phyloP scores from a whole-genome alignment of 495 filamentous ascomycete species.

The Lophiostoma macrostomum region DNA sequence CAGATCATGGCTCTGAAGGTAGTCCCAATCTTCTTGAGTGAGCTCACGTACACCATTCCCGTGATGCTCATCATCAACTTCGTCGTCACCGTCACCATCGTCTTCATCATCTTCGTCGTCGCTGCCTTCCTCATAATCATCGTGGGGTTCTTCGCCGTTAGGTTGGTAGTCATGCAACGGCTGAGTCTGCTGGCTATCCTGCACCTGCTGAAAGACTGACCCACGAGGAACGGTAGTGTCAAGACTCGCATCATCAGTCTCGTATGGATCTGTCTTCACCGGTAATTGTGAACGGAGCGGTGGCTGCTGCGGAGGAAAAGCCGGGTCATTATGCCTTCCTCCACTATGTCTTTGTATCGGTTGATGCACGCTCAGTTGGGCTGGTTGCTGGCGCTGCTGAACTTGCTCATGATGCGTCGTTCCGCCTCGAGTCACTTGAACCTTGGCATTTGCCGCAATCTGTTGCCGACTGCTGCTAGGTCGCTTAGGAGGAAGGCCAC shows the following conservation, averaged over 20 bases:
- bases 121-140: conserved; percentile 8
- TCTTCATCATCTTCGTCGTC: conserved; percentile 6
- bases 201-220: conserved; percentile 3
- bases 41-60: not conserved
- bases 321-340: too few species aligned
- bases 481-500: not conserved
- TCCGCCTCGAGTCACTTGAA: not conserved
- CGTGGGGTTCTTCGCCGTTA: conserved; percentile 7
- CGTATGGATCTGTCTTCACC: conserved; percentile 23
- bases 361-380: not conserved
- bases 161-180: not conserved
- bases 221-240: conserved; percentile 27
- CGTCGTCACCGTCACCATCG: conserved; percentile 1
- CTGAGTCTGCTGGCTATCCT: conserved; percentile 11
- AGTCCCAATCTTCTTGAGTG: not conserved
- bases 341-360: too few species aligned
- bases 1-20: not conserved
- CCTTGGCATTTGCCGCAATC: conserved; percentile 12
- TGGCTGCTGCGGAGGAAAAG: not conserved
- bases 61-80: conserved; percentile 3
- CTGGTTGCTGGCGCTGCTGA: not conserved
- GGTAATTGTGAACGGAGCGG: not conserved
- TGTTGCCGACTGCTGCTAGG: not conserved
- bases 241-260: conserved; percentile 36
- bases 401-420: conserved; percentile 3